These are phyloP conservation scores for Nelumbo lutea DNA, from an alignment of 164 flowering plant species.

Conservation along the genomic window DNA sequence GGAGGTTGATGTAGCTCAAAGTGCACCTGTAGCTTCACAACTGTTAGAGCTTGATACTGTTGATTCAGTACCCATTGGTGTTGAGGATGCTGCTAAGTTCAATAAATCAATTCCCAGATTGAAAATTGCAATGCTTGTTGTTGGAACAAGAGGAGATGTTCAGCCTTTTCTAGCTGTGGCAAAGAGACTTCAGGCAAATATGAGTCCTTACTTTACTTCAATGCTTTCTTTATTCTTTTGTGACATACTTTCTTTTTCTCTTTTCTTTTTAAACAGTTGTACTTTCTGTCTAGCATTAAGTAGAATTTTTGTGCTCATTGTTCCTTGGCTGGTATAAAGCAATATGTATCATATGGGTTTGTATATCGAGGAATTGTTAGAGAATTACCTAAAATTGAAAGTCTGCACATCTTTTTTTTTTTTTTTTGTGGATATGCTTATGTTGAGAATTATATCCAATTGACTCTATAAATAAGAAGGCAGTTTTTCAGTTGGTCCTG, in stretches of 20 bases:
- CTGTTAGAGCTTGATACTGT: constrained; percentile 54
- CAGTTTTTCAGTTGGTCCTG: too few species aligned
- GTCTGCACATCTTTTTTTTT: too few species aligned
- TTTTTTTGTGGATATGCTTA: too few species aligned
- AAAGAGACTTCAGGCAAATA: constrained; percentile 73
- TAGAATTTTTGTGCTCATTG: too few species aligned
- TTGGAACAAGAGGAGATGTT: constrained; percentile 97
- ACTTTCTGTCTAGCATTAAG: too few species aligned
- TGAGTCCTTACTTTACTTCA: background rate
- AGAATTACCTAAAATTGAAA: too few species aligned
- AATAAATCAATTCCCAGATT: constrained; percentile 64
- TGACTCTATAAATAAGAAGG: too few species aligned
- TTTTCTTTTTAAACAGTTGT: too few species aligned
- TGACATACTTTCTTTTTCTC: background rate
- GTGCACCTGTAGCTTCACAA: constrained; percentile 68
- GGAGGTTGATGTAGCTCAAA: constrained; percentile 62
- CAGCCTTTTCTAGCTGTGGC: constrained; percentile 89
- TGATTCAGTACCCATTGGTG: constrained; percentile 27
- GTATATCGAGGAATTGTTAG: too few species aligned
- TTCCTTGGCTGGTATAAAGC: background rate
- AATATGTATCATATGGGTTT: too few species aligned
- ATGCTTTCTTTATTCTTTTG: background rate
- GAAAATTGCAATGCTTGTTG: constrained; percentile 80
- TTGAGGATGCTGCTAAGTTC: constrained; percentile 26
- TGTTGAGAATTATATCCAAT: too few species aligned